Conservation (phyloP, 140 eudicot genomes). For the Stevia rebaudiana region DNA sequence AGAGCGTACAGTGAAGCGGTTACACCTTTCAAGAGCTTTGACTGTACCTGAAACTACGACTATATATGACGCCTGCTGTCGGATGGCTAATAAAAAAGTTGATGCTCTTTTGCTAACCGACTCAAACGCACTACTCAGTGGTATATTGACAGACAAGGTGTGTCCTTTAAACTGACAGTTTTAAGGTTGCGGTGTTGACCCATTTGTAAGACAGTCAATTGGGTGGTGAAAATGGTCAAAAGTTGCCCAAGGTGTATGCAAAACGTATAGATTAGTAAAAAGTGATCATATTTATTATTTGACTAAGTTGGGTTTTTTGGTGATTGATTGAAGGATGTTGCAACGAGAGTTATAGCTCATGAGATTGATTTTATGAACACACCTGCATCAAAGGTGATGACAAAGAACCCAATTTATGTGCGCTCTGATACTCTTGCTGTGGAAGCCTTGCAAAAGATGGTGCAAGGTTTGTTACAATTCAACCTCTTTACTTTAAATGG, state of each 20-base stretch:
- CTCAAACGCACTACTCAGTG: slow-evolving; percentile 83
- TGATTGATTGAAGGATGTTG: slow-evolving; percentile 72
- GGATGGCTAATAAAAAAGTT: slow-evolving; percentile 90
- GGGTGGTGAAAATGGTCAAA: neutral
- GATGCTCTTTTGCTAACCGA: slow-evolving; percentile 86
- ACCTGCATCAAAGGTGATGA: slow-evolving; percentile 88
- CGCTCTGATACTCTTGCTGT: slow-evolving; percentile 86
- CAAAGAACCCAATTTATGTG: slow-evolving; percentile 87
- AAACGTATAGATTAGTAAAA: neutral
- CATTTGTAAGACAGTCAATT: neutral
- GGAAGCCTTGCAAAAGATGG: slow-evolving; percentile 98
- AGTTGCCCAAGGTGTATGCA: neutral
- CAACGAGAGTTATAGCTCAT: slow-evolving; percentile 76
- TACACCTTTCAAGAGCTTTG: slow-evolving; percentile 76
- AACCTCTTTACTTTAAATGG: neutral
- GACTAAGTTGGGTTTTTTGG: slow-evolving; percentile 2
- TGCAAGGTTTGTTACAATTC: slow-evolving; percentile 49
- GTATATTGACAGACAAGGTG: slow-evolving; percentile 92
- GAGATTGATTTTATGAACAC: slow-evolving; percentile 73
- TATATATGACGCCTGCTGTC: slow-evolving; percentile 79
- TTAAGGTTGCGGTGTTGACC: neutral
- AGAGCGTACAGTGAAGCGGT: slow-evolving; percentile 81
- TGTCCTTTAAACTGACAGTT: neutral
- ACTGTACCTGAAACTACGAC: slow-evolving; percentile 80
- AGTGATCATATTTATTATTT: neutral